Percentiles rank a stretch among this genome's conserved stretches.
Conservation (phyloP, 257 asterid genomes). For the Przewalskia tangutica region DNA sequence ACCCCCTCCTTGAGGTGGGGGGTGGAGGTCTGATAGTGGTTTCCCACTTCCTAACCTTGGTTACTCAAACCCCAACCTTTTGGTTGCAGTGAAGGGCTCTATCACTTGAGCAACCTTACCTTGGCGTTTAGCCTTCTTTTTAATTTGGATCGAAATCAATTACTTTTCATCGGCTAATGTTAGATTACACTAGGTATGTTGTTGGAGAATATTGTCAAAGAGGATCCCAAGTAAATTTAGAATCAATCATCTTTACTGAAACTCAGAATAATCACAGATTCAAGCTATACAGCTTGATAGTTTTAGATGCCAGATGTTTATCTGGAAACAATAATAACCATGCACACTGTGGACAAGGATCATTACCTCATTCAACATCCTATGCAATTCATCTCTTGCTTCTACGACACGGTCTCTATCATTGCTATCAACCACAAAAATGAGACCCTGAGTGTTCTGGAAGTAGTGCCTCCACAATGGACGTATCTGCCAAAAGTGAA, state of each 20-base stretch:
- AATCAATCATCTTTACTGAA: background rate
- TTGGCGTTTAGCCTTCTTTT: background rate
- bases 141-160: background rate
- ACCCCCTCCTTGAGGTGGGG: background rate
- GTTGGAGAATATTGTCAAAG: background rate
- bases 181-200: background rate
- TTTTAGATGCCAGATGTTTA: background rate
- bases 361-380: conserved; percentile 80
- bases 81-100: background rate
- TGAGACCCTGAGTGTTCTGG: conserved; percentile 90
- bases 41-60: background rate
- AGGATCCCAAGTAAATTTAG: background rate
- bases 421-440: conserved; percentile 84
- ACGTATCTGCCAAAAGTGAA: conserved; percentile 53
- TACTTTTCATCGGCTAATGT: background rate
- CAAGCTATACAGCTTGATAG: background rate
- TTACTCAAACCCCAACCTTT: background rate
- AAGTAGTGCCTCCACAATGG: conserved; percentile 97
- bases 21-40: background rate
- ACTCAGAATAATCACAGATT: background rate
- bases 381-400: conserved; percentile 89
- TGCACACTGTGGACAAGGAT: background rate
- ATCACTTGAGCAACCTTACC: background rate
- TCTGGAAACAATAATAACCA: background rate
- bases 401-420: conserved; percentile 84